A percentile compares a stretch with the other conserved stretches of the same genome.
Evolutionary conservation across 805 yeast species (phyloP).

Genomic region (Wickerhamomyces mucosus): DNA sequence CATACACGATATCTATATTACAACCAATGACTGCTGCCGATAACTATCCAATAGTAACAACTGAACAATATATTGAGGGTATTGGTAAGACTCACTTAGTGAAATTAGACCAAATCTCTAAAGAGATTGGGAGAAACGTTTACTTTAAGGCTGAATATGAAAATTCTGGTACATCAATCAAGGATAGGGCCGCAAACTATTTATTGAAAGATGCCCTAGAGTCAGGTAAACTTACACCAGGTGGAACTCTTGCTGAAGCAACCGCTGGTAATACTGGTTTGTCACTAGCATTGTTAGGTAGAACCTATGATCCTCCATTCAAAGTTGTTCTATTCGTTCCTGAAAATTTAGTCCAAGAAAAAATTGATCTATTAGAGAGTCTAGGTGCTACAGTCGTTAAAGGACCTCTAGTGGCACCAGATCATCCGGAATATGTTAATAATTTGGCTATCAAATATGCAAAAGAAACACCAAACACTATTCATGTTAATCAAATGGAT

Average conservation of each 20-base stretch:
- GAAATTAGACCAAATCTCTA: constrained; percentile 49
- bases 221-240: constrained; percentile 7
- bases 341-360: constrained; percentile 66
- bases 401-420: constrained; percentile 54
- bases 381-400: constrained; percentile 59
- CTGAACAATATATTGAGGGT: constrained; percentile 11
- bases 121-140: constrained; percentile 60
- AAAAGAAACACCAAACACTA: constrained; percentile 34
- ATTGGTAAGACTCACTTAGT: constrained; percentile 71
- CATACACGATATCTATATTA: not conserved
- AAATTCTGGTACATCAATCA: constrained; percentile 81
- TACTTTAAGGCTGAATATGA: constrained; percentile 63
- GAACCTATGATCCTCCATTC: constrained; percentile 17
- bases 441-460: constrained; percentile 23
- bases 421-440: constrained; percentile 36
- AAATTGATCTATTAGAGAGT: constrained; percentile 44
- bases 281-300: constrained; percentile 61
- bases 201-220: constrained; percentile 52
- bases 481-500: constrained; percentile 78
- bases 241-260: constrained; percentile 64
- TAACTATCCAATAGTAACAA: constrained; percentile 10
- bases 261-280: constrained; percentile 86
- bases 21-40: constrained; percentile 1
- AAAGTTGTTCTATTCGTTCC: constrained; percentile 71
- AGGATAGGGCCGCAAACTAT: constrained; percentile 71